A percentile compares a stretch with the other conserved stretches of the same genome.
Conservation (phyloP, 345 rosid genomes). For the Citrus trifoliata region DNA sequence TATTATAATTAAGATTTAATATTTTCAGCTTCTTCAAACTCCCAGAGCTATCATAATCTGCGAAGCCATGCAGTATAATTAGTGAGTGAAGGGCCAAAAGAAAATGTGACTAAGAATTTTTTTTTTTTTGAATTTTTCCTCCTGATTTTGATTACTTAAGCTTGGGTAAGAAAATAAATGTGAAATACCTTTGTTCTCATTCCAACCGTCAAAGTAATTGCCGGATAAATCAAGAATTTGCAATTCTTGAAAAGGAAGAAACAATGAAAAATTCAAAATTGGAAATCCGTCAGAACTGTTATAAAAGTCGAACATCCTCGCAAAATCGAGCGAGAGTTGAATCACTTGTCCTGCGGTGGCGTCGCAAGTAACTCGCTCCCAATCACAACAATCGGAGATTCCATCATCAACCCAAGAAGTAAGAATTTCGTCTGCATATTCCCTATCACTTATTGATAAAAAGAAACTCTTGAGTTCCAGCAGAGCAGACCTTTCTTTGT, state of each 20-base stretch:
- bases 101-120: neutral
- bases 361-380: slow-evolving; percentile 12
- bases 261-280: slow-evolving; percentile 5
- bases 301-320: rapidly evolving
- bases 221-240: neutral
- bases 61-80: no score
- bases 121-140: no score
- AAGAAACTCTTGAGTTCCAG: slow-evolving; percentile 16
- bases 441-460: neutral
- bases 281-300: no score
- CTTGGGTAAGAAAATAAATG: neutral
- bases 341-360: neutral
- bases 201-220: neutral
- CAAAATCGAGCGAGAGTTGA: neutral
- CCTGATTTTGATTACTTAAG: no score
- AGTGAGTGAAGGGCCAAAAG: no score
- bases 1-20: neutral
- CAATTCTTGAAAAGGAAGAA: slow-evolving; percentile 13
- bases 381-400: neutral
- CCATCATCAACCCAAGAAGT: slow-evolving; percentile 14
- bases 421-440: neutral
- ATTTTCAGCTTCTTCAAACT: neutral
- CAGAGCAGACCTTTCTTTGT: slow-evolving; percentile 19
- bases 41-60: neutral
- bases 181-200: neutral